Percentiles rank a stretch among this genome's conserved stretches.
These are phyloP conservation scores for Daldinia loculata DNA, from an alignment of 495 filamentous ascomycete genomes.

Conservation along the genomic window DNA sequence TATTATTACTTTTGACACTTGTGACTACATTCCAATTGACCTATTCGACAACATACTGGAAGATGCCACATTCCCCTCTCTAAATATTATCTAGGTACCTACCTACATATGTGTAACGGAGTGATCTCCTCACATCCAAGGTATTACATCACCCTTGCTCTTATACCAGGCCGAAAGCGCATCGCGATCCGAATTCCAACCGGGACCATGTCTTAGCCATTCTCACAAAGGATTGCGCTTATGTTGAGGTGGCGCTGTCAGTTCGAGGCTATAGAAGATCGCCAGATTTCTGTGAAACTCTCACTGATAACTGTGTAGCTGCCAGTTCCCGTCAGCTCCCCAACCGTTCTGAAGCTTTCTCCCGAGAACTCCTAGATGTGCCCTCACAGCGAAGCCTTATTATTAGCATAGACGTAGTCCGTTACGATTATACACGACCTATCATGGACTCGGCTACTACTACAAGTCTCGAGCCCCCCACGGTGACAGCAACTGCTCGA, in stretches of 20 bases:
- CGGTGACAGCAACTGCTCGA: conserved; percentile 26
- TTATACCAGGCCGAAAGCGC: conserved; percentile 9
- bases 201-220: conserved; percentile 19
- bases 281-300: conserved; percentile 9
- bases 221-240: conserved; percentile 15
- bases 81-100: conserved; percentile 15
- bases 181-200: conserved; percentile 7
- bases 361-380: background rate
- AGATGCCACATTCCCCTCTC: conserved; percentile 16
- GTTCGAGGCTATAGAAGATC: background rate
- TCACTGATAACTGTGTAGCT: conserved; percentile 15
- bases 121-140: background rate
- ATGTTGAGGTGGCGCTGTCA: conserved; percentile 14
- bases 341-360: background rate
- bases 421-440: conserved; percentile 2
- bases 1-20: background rate
- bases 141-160: conserved; percentile 7
- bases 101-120: conserved; percentile 4
- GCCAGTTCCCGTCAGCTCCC: background rate
- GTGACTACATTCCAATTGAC: conserved; percentile 29
- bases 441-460: conserved; percentile 44
- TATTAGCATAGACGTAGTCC: conserved; percentile 2
- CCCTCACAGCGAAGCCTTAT: background rate
- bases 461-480: conserved; percentile 39
- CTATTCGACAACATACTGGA: conserved; percentile 18